Base-by-base conservation (phyloP, 345 rosid species). In the Raphanus sativus region DNA sequence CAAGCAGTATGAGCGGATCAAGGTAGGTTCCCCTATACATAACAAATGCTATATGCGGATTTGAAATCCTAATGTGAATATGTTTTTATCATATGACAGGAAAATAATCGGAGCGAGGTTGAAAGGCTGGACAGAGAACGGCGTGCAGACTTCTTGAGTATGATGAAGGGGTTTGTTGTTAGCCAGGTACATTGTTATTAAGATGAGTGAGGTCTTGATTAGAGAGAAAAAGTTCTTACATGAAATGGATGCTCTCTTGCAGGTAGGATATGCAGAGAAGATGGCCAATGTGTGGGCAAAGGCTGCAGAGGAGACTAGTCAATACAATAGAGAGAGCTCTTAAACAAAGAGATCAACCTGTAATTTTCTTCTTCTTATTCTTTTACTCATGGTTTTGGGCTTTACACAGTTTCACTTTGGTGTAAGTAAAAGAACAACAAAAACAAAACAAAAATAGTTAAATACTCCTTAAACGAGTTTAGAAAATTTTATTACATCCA, bases 221-320 rank as follows among this genome's bases (percentile, higher is more conserved):
- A 62, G 73, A 32, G 58, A 5, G 40, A 38, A 12, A 12, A 38
- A 9, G 45, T 54, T 38, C 12, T 1, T 71, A 62, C 45, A 62
- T 45, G 1, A 62, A 21, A 45, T 62, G 26, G 69, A 62, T 28
- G 48, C 32, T 38, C 12, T 38, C 55, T 48, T 48, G 71, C 89
- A 92, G 98, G 98, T 88, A 83, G 98, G 95, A 74, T 94, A 92
- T 81, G 97, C 97, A 9, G 98, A 94, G 82, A 94, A 92, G 83
- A 94, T 92, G n/a, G 90, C 93, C 21, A 87, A 87, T 54, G 95
- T 92, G 67, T 94, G 98, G 98, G 82, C 84, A 28, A 92, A 89
- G 85, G 95, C 86, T 52, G 97, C 93, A 4, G 98, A 94, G 75
- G 98, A 94, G 84, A 55, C 28, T 55, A 17, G 12, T 17, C 60